Evolutionary conservation across 768 basidiomycete genomes (phyloP).

Genomic region (Podaxis sp.): DNA sequence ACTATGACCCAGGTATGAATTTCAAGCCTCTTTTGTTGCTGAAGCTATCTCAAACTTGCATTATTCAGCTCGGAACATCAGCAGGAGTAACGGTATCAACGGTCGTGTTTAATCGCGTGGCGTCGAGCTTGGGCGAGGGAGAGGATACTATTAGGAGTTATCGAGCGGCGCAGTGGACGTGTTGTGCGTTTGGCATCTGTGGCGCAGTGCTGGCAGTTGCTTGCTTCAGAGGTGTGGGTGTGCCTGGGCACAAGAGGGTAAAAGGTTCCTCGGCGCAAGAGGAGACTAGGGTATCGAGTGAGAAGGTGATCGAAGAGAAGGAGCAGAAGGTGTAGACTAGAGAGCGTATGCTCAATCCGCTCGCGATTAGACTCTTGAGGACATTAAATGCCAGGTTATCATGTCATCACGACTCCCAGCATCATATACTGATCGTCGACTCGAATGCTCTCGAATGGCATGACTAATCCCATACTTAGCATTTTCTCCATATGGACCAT

Average conservation of each 20-base stretch:
- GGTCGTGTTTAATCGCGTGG: constrained; percentile 62
- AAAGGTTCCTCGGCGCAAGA: neutral
- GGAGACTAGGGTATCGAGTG: neutral
- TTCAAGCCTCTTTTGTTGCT: neutral
- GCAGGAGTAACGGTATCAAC: constrained; percentile 73
- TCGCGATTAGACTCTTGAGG: neutral
- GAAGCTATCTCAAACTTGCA: neutral
- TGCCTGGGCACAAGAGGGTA: constrained; percentile 22
- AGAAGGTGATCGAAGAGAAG: neutral
- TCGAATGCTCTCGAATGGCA: too few species aligned
- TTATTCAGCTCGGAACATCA: constrained; percentile 58
- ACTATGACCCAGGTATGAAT: constrained; percentile 70
- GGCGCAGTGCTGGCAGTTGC: constrained; percentile 39
- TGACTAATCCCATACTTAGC: neutral
- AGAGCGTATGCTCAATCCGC: neutral
- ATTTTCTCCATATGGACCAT: neutral
- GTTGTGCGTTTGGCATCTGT: constrained; percentile 58
- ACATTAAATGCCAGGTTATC: too few species aligned
- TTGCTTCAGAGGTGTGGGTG: constrained; percentile 31
- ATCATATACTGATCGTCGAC: too few species aligned
- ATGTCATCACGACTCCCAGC: neutral
- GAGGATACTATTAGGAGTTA: constrained; percentile 50
- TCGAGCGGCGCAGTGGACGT: constrained; percentile 65
- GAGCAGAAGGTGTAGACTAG: neutral
- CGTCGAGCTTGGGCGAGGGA: constrained; percentile 23